Percentiles rank a stretch among this genome's conserved stretches.
Evolutionary conservation across 768 basidiomycete genomes (phyloP).

Genomic region (Boletus rubescentipes): DNA sequence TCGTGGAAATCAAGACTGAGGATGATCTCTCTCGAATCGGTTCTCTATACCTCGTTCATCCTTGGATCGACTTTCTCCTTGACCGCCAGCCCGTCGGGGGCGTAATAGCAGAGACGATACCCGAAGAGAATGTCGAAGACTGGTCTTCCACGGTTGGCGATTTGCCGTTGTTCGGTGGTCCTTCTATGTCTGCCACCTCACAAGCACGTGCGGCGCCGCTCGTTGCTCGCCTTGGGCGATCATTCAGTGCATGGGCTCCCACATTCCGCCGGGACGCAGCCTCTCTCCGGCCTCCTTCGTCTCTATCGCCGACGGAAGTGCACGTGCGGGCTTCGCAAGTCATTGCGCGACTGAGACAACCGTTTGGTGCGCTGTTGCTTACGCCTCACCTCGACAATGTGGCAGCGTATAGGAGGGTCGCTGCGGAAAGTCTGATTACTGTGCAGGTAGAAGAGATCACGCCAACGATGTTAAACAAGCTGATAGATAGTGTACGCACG

Average conservation of each 20-base stretch:
- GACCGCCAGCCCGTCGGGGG: neutral
- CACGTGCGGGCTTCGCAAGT: neutral
- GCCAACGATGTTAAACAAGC: neutral
- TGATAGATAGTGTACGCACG: too few species aligned
- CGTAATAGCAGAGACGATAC: neutral
- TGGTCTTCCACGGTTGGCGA: neutral
- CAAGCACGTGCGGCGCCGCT: neutral
- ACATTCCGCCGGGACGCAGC: neutral
- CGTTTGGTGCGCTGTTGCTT: constrained; percentile 1
- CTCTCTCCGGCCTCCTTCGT: neutral
- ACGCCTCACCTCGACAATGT: neutral
- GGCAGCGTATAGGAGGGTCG: neutral
- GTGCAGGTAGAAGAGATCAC: neutral
- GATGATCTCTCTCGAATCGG: neutral
- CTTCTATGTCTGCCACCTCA: too few species aligned
- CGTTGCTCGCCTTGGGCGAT: neutral
- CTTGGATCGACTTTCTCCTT: neutral
- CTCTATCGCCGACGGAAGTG: neutral
- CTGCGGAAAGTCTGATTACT: neutral
- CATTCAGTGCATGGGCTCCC: neutral
- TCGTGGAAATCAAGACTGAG: neutral
- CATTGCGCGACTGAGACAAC: neutral
- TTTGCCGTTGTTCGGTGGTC: neutral
- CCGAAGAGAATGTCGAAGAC: neutral
- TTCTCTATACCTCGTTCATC: neutral